These are phyloP conservation scores for Thelonectria olida DNA, from an alignment of 2,329 filamentous ascomycete genomes.

Conservation along the genomic window DNA sequence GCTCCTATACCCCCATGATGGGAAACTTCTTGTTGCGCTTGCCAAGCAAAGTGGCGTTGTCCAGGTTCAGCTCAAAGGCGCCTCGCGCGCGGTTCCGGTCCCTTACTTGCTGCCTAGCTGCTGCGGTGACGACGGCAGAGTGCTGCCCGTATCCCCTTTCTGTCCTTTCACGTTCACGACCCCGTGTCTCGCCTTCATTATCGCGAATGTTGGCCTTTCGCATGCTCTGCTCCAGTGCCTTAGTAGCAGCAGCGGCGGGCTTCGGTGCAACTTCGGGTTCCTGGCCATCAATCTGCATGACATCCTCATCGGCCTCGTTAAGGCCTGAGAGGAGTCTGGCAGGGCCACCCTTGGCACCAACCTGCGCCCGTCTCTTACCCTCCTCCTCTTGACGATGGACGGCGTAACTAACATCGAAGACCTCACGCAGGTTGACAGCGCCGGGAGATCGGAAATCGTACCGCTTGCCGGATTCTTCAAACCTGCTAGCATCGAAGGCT, in stretches of 20 bases:
- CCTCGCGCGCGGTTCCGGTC: slow-evolving; percentile 76
- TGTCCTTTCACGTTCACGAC: slow-evolving; percentile 46
- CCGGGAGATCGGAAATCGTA: slow-evolving; percentile 96
- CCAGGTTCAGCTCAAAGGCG: slow-evolving; percentile 89
- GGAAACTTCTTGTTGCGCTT: slow-evolving; percentile 68
- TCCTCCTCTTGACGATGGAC: slow-evolving; percentile 98
- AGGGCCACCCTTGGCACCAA: slow-evolving; percentile 75
- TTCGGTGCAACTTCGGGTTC: slow-evolving; percentile 50
- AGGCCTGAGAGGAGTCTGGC: slow-evolving; percentile 68
- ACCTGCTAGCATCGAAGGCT: slow-evolving; percentile 65
- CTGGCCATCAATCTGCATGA: slow-evolving; percentile 69
- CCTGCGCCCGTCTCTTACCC: slow-evolving; percentile 87
- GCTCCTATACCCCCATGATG: slow-evolving; percentile 51
- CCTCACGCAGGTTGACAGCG: slow-evolving; percentile 93
- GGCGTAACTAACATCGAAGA: slow-evolving; percentile 98
- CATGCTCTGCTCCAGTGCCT: slow-evolving; percentile 86
- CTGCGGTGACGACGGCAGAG: slow-evolving; percentile 82
- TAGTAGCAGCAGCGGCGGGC: slow-evolving; percentile 52
- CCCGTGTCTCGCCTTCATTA: slow-evolving; percentile 45
- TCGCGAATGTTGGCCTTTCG: slow-evolving; percentile 80
- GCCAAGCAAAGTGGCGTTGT: slow-evolving; percentile 89
- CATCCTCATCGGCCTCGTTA: slow-evolving; percentile 72
- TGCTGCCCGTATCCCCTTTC: slow-evolving; percentile 88
- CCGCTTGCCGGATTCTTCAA: slow-evolving; percentile 70
- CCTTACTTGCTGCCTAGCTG: slow-evolving; percentile 81